Base-by-base conservation (phyloP, 345 rosid genomes). In the Rhizophora apiculata region DNA sequence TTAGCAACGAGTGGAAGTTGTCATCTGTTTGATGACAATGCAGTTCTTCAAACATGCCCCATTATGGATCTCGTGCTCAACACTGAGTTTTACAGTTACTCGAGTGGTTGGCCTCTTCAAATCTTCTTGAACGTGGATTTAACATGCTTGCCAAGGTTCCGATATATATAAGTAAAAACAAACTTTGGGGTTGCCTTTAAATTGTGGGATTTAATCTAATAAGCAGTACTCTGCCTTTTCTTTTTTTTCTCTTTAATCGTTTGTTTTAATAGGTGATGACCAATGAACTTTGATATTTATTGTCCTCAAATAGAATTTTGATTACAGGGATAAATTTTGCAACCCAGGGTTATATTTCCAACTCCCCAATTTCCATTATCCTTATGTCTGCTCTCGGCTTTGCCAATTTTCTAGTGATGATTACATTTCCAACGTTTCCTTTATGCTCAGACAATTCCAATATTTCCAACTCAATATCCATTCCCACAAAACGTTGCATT, bases 11-110 rank as follows among this genome's bases (percentile, higher is more conserved):
- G 15, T 34, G 39, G 29, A 68, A 71, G 63, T 37, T 57, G 70
- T 63, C 79, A 15, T 67, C 81, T 31, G 34, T 74, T 36, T 36
- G 27, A 68, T 74, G 78, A 57, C 9, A 16, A 62, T 6, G 49
- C 49, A 3, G 49, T 43, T 43, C 22, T 21, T 43, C 34, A 21
- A 15, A 57, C 21, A 57, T 16, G 57, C 62, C 24, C 56, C 37
- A 54, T 48, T 32, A 78, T 32, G 51, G 56, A 20, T 51, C 52
- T 51, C 59, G 5, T 24, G 31, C 8, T 68, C 29, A 24, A 55
- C 61, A 56, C n/a, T 22, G 26, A 52, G 37, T 54, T 43, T 34
- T 1, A 32, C 54, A 29, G 7, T 48, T 66, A 24, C 32, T 32
- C 11, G 49, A 24, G 68, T 9, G 43, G 46, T 6, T 55, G 67